Percentiles rank a stretch among this genome's conserved stretches.
Evolutionary conservation across 2,329 filamentous ascomycete species (phyloP).

Genomic region (Coniochaeta sp.): DNA sequence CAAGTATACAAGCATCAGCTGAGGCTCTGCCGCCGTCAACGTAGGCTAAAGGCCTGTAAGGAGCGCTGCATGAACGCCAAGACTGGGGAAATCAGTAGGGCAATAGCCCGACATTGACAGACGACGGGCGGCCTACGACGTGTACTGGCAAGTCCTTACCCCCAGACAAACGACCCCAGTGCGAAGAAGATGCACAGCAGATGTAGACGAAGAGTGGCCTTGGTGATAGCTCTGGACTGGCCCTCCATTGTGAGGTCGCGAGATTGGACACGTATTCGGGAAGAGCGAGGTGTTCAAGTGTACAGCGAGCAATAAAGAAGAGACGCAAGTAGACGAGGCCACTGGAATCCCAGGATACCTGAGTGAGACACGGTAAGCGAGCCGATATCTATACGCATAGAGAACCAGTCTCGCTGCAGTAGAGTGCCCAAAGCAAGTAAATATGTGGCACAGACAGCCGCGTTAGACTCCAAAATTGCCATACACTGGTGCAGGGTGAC

Average conservation of each 20-base stretch:
- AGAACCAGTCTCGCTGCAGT: no score
- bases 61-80: background rate
- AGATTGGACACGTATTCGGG: background rate
- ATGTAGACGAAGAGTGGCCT: conserved; percentile 33
- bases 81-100: background rate
- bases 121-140: background rate
- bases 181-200: conserved; percentile 43
- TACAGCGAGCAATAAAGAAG: background rate
- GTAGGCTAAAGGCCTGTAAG: background rate
- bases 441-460: background rate
- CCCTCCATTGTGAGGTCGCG: background rate
- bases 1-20: background rate
- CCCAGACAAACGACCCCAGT: conserved; percentile 49
- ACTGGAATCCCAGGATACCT: background rate
- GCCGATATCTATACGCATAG: background rate
- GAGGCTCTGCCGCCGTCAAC: background rate
- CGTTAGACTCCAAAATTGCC: background rate
- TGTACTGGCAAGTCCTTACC: conserved; percentile 24
- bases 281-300: background rate
- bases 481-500: background rate
- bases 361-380: background rate
- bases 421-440: no score
- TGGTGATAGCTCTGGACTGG: conserved; percentile 14
- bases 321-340: background rate
- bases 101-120: no score